A percentile compares a stretch with the other conserved stretches of the same genome.
Conservation (phyloP, 1,284 basidiomycete species). For the Bondarzewia mesenterica region DNA sequence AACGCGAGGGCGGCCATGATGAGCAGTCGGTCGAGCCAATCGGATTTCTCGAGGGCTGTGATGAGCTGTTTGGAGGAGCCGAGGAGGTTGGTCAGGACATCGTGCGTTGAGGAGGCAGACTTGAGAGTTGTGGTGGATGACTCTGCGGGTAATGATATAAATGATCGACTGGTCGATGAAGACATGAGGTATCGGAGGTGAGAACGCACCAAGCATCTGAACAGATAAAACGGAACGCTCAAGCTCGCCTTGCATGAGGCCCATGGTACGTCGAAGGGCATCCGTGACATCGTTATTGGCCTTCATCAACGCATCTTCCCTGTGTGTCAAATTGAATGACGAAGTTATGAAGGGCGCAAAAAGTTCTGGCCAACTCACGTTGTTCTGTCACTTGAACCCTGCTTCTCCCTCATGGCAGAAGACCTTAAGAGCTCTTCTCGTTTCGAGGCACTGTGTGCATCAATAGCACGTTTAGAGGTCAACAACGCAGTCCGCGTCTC, state of each 20-base stretch:
- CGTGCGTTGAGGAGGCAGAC: slow-evolving; percentile 73
- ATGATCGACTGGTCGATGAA: neutral
- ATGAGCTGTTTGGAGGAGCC: slow-evolving; percentile 76
- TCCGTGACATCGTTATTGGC: slow-evolving; percentile 85
- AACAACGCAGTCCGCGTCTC: slow-evolving; percentile 61
- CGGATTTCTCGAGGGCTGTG: slow-evolving; percentile 78
- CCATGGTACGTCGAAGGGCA: slow-evolving; percentile 75
- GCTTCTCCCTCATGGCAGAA: slow-evolving; percentile 37
- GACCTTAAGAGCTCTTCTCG: slow-evolving; percentile 59
- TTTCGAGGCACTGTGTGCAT: slow-evolving; percentile 46
- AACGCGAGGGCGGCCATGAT: slow-evolving; percentile 73
- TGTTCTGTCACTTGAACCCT: slow-evolving; percentile 41
- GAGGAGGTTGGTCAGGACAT: slow-evolving; percentile 68
- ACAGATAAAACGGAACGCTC: slow-evolving; percentile 79
- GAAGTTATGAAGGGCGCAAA: too few species aligned
- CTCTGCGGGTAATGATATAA: slow-evolving; percentile 36
- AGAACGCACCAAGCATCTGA: slow-evolving; percentile 71
- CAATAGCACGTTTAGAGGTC: slow-evolving; percentile 63
- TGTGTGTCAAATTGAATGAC: slow-evolving; percentile 26
- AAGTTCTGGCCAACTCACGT: too few species aligned
- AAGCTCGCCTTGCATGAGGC: slow-evolving; percentile 83
- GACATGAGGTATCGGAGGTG: neutral
- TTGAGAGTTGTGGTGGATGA: slow-evolving; percentile 71
- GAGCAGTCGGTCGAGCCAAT: slow-evolving; percentile 86
- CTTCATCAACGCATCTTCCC: slow-evolving; percentile 82